Base-by-base conservation (phyloP, 1,139 yeast genomes). In the Kodamaea derodonti region DNA sequence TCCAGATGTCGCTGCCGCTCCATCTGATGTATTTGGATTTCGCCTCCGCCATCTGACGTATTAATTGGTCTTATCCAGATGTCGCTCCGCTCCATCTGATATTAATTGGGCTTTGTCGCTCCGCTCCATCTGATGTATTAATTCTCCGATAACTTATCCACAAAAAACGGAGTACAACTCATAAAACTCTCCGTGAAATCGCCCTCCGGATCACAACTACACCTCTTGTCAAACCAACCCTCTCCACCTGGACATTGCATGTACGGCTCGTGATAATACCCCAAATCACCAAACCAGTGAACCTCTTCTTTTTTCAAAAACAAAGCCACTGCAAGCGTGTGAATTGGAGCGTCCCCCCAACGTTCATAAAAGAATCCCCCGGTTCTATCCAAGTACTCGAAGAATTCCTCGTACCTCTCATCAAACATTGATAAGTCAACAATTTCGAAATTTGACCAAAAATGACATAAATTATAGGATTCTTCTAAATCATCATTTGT, bases 261-360 rank as follows among this genome's bases (percentile, higher is more conserved):
- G 39, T 61, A 64, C 3, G 71, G 71, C 3, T 54, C 45, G 44
- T 65, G 70, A 36, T 36, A 48, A 37, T 64, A 65, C 16, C 70
- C 71, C 8, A 62, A 33, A 34, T 60, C 59, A 4, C 46, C 45
- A 33, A 64, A 57, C 60, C 66, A 62, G 41, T 57, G 54, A 11
- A 65, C 30, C 17, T 62, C 58, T 14, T 39, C 32, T 18, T 48
- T 52, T 11, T 42, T 31, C 26, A 62, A 41, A 30, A 58, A 48
- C 26, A 53, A 37, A 28, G 58, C 51, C 11, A 60, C 46, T 3
- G 57, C 65, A 24, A 64, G 43, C 1, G 65, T 43, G 42, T 63
- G 69, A 9, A 65, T 47, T 0, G 71, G 70, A 1, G 69, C 71
- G 42, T 64, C 71, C 4, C 70, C 70, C 71, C 71, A 65, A 30